These are phyloP conservation scores for Penicillium pancosmium DNA, from an alignment of 495 filamentous ascomycete species.

Conservation along the genomic window DNA sequence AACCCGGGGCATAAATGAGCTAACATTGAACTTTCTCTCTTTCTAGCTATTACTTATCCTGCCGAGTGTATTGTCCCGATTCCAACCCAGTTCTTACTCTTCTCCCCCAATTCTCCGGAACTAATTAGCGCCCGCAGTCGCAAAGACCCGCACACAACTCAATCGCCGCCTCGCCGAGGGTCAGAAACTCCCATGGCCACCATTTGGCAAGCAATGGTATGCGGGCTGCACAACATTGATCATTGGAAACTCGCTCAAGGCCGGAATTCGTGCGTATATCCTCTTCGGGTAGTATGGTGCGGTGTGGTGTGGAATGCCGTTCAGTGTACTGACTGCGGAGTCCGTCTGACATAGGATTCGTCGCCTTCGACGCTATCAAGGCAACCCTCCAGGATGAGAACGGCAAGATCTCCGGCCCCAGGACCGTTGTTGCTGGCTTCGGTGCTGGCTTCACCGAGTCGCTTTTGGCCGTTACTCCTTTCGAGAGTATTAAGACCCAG, in stretches of 20 bases:
- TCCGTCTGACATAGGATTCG: constrained; percentile 66
- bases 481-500: constrained; percentile 97
- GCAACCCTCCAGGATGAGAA: constrained; percentile 76
- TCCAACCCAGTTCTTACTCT: neutral
- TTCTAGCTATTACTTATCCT: constrained; percentile 88
- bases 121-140: constrained; percentile 57
- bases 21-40: constrained; percentile 11
- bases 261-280: constrained; percentile 77
- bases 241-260: constrained; percentile 94
- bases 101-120: neutral
- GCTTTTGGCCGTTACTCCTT: constrained; percentile 90
- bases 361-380: constrained; percentile 94
- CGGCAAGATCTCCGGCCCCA: constrained; percentile 87
- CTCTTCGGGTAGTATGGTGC: neutral
- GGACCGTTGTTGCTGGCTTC: constrained; percentile 91
- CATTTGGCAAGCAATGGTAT: constrained; percentile 94
- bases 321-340: no score
- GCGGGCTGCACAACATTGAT: constrained; percentile 97
- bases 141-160: constrained; percentile 93
- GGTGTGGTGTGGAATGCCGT: no score
- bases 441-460: constrained; percentile 95
- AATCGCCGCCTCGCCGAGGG: constrained; percentile 80
- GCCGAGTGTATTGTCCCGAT: constrained; percentile 75
- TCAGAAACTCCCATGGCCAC: constrained; percentile 92
- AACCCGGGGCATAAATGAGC: constrained; percentile 1